These are phyloP conservation scores for Eurotiales sp. DNA, from an alignment of 2,329 filamentous ascomycete species.

Conservation along the genomic window DNA sequence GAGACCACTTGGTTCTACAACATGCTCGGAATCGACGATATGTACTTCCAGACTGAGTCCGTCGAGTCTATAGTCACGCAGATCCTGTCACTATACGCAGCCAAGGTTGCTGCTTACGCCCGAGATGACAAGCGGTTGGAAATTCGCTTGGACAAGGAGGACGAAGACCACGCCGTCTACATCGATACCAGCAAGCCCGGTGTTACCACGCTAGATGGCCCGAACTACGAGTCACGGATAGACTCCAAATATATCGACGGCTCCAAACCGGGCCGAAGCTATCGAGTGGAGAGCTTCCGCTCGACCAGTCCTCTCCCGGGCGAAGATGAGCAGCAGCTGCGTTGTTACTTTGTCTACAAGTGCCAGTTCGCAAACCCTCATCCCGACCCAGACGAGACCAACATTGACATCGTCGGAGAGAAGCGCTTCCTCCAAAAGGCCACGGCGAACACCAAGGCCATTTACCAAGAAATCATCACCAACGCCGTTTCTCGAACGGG, in stretches of 20 bases:
- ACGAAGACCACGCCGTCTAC: constrained; percentile 90
- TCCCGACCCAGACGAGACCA: constrained; percentile 72
- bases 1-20: constrained; percentile 98
- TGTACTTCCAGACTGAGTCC: constrained; percentile 91
- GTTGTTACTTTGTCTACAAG: constrained; percentile 99
- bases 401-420: constrained; percentile 87
- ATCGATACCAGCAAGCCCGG: constrained; percentile 96
- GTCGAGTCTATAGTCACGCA: constrained; percentile 86
- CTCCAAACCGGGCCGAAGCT: constrained; percentile 66
- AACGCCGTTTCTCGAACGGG: constrained; percentile 80
- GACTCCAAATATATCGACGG: constrained; percentile 93
- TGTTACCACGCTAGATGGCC: constrained; percentile 68
- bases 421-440: constrained; percentile 93
- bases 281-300: constrained; percentile 95
- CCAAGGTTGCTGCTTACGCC: constrained; percentile 90
- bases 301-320: constrained; percentile 76
- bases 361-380: constrained; percentile 80
- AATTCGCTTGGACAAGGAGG: constrained; percentile 94
- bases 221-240: constrained; percentile 89
- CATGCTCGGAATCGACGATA: constrained; percentile 94
- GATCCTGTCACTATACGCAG: constrained; percentile 93
- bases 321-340: constrained; percentile 73
- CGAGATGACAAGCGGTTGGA: constrained; percentile 91
- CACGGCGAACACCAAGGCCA: constrained; percentile 88
- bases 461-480: constrained; percentile 92